Percentiles rank a stretch among this genome's conserved stretches.
These are phyloP conservation scores for Vishniacozyma victoriae DNA, from an alignment of 768 basidiomycete genomes.

Conservation along the genomic window DNA sequence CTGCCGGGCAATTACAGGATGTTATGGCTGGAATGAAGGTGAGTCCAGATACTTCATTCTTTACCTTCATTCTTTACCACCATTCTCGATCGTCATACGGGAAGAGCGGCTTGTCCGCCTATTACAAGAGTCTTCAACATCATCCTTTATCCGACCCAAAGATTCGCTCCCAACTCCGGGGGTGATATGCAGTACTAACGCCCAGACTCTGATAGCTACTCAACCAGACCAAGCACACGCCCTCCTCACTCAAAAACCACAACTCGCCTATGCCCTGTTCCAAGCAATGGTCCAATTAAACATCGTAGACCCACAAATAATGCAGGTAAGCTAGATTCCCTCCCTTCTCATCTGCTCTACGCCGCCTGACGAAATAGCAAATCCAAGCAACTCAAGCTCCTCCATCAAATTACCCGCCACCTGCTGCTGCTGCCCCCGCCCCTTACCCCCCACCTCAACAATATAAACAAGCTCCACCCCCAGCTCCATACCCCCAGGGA, in stretches of 20 bases:
- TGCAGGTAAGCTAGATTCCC: constrained; percentile 56
- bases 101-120: no score
- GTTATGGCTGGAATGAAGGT: constrained; percentile 99
- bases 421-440: constrained; percentile 12
- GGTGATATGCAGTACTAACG: neutral
- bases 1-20: constrained; percentile 79
- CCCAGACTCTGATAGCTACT: constrained; percentile 80
- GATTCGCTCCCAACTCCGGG: no score
- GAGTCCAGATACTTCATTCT: constrained; percentile 32
- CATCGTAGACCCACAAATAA: constrained; percentile 78
- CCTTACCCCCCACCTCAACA: constrained; percentile 8
- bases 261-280: constrained; percentile 92
- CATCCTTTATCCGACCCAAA: neutral
- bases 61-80: neutral
- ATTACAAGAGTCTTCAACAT: neutral
- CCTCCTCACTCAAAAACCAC: constrained; percentile 76
- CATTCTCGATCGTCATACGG: neutral
- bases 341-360: constrained; percentile 12
- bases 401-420: no score
- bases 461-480: constrained; percentile 20
- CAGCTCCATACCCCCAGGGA: constrained; percentile 23
- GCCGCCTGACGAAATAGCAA: constrained; percentile 28
- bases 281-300: constrained; percentile 88
- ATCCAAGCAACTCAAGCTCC: constrained; percentile 6
- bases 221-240: constrained; percentile 82